Evolutionary conservation across 2,329 filamentous ascomycete species (phyloP).

Genomic region (Diplodia intermedia): DNA sequence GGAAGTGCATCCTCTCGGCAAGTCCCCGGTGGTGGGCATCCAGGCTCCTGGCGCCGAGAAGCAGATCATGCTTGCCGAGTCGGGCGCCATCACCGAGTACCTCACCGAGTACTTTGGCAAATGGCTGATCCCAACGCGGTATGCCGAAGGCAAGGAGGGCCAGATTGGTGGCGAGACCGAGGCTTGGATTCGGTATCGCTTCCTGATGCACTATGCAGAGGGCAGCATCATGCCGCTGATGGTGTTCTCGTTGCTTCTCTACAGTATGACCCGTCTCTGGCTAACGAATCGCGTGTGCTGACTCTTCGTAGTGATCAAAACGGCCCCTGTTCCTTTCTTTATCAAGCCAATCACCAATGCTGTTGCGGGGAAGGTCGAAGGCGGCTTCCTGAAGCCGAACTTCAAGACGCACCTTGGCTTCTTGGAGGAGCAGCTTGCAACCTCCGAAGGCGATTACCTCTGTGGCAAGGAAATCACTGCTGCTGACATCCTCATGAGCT

Average conservation of each 20-base stretch:
- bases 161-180: slow-evolving; percentile 65
- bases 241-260: slow-evolving; percentile 68
- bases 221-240: slow-evolving; percentile 80
- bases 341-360: slow-evolving; percentile 67
- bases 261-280: slow-evolving; percentile 52
- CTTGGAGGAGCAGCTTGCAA: slow-evolving; percentile 58
- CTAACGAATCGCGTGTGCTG: background rate
- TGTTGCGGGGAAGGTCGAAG: slow-evolving; percentile 59
- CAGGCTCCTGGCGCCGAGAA: slow-evolving; percentile 55
- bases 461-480: slow-evolving; percentile 58
- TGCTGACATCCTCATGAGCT: slow-evolving; percentile 62
- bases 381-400: slow-evolving; percentile 55
- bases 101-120: slow-evolving; percentile 71
- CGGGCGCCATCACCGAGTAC: slow-evolving; percentile 81
- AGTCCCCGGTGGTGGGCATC: slow-evolving; percentile 80
- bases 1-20: slow-evolving; percentile 82
- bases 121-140: slow-evolving; percentile 60
- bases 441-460: slow-evolving; percentile 58
- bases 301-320: slow-evolving; percentile 50
- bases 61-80: slow-evolving; percentile 77
- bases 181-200: slow-evolving; percentile 66
- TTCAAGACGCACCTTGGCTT: slow-evolving; percentile 58
- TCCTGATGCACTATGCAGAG: slow-evolving; percentile 84
- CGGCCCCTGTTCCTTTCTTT: slow-evolving; percentile 70
- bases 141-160: slow-evolving; percentile 60